A percentile compares a stretch with the other conserved stretches of the same genome.
Evolutionary conservation across 2,329 filamentous ascomycete species (phyloP).

Genomic region (Bisporella sp.): DNA sequence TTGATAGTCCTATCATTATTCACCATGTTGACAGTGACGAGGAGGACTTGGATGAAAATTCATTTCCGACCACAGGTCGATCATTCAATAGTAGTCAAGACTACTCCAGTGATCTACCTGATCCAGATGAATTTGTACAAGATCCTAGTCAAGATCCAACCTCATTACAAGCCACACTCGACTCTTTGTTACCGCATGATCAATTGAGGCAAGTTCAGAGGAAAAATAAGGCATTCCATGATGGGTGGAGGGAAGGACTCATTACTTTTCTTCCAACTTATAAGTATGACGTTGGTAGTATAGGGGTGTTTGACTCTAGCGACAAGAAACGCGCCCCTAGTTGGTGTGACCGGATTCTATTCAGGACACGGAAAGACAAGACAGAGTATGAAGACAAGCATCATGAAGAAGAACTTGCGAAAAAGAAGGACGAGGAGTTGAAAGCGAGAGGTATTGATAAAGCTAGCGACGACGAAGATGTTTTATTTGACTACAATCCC

Average conservation of each 20-base stretch:
- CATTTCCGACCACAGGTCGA: conserved; percentile 14
- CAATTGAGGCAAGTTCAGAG: conserved; percentile 72
- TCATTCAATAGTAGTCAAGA: conserved; percentile 28
- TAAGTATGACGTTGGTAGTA: conserved; percentile 94
- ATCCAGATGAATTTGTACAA: conserved; percentile 59
- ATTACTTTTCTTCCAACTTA: conserved; percentile 92
- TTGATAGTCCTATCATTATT: conserved; percentile 44
- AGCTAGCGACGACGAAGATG: conserved; percentile 68
- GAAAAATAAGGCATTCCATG: conserved; percentile 73
- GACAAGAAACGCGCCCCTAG: conserved; percentile 90
- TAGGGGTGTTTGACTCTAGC: conserved; percentile 88
- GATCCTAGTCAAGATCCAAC: conserved; percentile 72
- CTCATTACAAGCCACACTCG: conserved; percentile 81
- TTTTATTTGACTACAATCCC: conserved; percentile 87
- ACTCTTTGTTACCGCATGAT: conserved; percentile 83
- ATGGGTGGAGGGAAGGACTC: conserved; percentile 85
- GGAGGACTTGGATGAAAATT: conserved; percentile 34
- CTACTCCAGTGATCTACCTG: conserved; percentile 39
- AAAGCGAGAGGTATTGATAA: conserved; percentile 69
- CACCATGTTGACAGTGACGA: conserved; percentile 38
- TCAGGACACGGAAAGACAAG: conserved; percentile 66
- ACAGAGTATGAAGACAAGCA: conserved; percentile 56
- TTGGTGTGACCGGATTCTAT: conserved; percentile 95
- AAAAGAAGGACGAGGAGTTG: conserved; percentile 78
- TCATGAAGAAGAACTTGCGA: conserved; percentile 58